Conservation (phyloP, 192 early-diverging fungal genomes). For the Jimgerdemannia lactiflua region DNA sequence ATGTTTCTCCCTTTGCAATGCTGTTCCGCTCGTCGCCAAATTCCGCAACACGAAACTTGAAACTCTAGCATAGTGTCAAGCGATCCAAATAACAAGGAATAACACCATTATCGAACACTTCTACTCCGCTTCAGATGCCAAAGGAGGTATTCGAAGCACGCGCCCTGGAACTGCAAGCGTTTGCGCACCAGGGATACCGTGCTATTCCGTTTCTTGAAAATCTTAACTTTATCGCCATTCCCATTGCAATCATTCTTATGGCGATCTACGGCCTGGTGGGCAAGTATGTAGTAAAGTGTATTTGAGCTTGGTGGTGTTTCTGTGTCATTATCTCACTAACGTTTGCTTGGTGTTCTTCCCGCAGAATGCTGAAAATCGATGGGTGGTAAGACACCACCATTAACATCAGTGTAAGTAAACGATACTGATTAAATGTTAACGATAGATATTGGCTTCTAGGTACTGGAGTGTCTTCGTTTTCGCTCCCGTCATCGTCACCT, state of each 20-base stretch:
- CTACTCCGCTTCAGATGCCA: not conserved
- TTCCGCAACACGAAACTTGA: too few relatives aligned
- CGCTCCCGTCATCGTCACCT: not conserved
- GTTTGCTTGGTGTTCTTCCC: not conserved
- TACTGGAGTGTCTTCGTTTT: not conserved
- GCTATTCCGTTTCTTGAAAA: not conserved
- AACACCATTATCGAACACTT: not conserved
- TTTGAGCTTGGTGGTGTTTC: too few relatives aligned
- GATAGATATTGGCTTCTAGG: too few relatives aligned
- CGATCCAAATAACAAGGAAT: not conserved
- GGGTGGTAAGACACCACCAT: not conserved
- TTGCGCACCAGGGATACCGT: not conserved
- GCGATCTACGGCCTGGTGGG: not conserved
- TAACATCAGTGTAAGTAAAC: too few relatives aligned
- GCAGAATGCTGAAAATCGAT: not conserved
- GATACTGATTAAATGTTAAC: too few relatives aligned
- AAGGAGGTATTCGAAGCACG: not conserved
- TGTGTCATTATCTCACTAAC: not conserved
- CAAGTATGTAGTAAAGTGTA: not conserved
- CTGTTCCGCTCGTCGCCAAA: not conserved
- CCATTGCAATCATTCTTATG: not conserved
- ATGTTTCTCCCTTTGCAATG: not conserved
- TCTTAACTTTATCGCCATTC: not conserved
- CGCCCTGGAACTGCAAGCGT: not conserved
- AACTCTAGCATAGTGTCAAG: too few relatives aligned